Evolutionary conservation across 2,329 filamentous ascomycete genomes (phyloP).

Genomic region (Aspergillus sp.): DNA sequence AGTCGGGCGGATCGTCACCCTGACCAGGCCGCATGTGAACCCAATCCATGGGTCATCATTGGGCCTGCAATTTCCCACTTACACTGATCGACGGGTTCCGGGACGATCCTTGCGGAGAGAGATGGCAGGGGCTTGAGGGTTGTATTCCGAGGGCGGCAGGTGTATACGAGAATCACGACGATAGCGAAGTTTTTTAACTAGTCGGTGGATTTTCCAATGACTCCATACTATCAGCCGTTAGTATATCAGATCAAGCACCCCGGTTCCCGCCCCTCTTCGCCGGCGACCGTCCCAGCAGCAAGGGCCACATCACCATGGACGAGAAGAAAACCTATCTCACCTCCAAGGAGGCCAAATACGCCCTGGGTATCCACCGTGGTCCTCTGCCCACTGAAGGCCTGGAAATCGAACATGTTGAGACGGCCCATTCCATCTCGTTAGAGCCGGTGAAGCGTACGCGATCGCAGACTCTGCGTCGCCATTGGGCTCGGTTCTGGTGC

Average conservation of each 20-base stretch:
- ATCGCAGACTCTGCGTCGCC: slow-evolving; percentile 32
- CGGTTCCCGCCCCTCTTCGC: background rate
- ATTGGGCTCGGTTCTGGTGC: slow-evolving; percentile 44
- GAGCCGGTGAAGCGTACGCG: slow-evolving; percentile 27
- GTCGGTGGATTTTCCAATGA: too few relatives aligned
- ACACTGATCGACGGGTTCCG: slow-evolving; percentile 12
- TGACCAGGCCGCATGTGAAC: slow-evolving; percentile 18
- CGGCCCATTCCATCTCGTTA: slow-evolving; percentile 30
- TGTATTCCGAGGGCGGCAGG: background rate
- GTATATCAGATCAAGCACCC: background rate
- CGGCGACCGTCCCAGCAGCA: background rate
- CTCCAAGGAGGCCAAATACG: slow-evolving; percentile 33
- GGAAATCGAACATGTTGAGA: slow-evolving; percentile 31
- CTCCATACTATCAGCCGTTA: background rate
- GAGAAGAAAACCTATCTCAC: slow-evolving; percentile 30
- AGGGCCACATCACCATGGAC: slow-evolving; percentile 19
- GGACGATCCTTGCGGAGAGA: slow-evolving; percentile 17
- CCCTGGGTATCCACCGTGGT: slow-evolving; percentile 34
- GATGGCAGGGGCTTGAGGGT: background rate
- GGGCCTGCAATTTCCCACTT: slow-evolving; percentile 3
- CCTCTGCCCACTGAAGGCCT: slow-evolving; percentile 26
- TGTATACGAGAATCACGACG: background rate
- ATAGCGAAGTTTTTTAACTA: background rate
- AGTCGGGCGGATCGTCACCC: slow-evolving; percentile 20
- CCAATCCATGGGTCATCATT: slow-evolving; percentile 7